Conservation (phyloP, 2,329 filamentous ascomycete genomes). For the Cladophialophora psammophila region DNA sequence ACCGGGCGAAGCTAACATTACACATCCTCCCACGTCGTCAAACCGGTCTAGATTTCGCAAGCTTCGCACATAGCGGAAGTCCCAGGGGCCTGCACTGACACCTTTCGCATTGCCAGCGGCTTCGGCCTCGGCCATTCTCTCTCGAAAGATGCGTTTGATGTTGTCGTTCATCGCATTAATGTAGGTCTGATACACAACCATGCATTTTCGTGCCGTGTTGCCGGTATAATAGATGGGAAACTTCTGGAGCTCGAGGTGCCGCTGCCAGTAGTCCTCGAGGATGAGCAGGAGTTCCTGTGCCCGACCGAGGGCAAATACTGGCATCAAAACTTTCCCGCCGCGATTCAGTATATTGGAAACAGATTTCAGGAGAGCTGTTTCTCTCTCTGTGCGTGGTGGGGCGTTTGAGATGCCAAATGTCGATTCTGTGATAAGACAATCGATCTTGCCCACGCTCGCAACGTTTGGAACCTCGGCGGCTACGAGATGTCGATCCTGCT, state of each 20-base stretch:
- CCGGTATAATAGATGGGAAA: slow-evolving; percentile 97
- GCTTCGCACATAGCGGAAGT: slow-evolving; percentile 92
- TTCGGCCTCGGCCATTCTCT: slow-evolving; percentile 89
- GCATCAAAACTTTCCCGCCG: slow-evolving; percentile 90
- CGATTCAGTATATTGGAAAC: slow-evolving; percentile 90
- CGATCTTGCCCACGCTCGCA: slow-evolving; percentile 79
- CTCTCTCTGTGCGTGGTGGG: slow-evolving; percentile 86
- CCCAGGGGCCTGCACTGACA: slow-evolving; percentile 76
- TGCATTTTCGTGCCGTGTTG: slow-evolving; percentile 93
- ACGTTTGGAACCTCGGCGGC: slow-evolving; percentile 80
- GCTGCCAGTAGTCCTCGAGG: slow-evolving; percentile 94
- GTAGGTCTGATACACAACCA: slow-evolving; percentile 98
- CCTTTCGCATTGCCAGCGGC: slow-evolving; percentile 80
- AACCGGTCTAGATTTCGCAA: slow-evolving; percentile 93
- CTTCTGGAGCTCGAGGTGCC: slow-evolving; percentile 85
- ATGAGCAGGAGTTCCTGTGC: slow-evolving; percentile 95
- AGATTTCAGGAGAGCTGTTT: slow-evolving; percentile 93
- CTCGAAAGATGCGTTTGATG: slow-evolving; percentile 92
- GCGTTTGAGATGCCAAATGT: slow-evolving; percentile 97
- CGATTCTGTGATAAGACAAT: slow-evolving; percentile 96
- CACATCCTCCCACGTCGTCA: slow-evolving; percentile 92
- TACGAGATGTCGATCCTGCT: slow-evolving; percentile 93
- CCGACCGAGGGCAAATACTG: slow-evolving; percentile 91
- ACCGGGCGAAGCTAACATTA: slow-evolving; percentile 96
- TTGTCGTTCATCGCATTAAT: slow-evolving; percentile 99